Evolutionary conservation across 2,329 filamentous ascomycete genomes (phyloP).

Genomic region (Orbilia blumenaviensis): DNA sequence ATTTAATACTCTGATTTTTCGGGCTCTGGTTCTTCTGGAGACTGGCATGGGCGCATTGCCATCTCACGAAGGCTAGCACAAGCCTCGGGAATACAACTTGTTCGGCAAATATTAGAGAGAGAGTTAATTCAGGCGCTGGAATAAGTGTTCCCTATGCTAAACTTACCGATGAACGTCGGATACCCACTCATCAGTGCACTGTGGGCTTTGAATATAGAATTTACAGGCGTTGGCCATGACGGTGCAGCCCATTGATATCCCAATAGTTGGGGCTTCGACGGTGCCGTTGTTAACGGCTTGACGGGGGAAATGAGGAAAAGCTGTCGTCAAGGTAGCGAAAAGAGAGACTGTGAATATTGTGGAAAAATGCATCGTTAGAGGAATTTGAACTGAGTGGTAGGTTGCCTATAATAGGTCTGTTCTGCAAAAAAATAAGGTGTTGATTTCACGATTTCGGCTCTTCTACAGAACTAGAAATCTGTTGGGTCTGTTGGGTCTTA

Average conservation of each 20-base stretch:
- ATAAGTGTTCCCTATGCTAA: too few species aligned
- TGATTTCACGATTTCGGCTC: too few species aligned
- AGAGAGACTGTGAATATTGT: slow-evolving; percentile 5
- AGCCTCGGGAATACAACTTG: slow-evolving; percentile 29
- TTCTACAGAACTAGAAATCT: too few species aligned
- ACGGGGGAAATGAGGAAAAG: slow-evolving; percentile 24
- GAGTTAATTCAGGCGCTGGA: too few species aligned
- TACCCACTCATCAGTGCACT: slow-evolving; percentile 28
- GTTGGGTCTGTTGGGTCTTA: too few species aligned
- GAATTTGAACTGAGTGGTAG: too few species aligned
- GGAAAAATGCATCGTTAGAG: slow-evolving; percentile 1
- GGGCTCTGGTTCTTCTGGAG: neutral
- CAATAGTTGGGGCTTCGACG: slow-evolving; percentile 23
- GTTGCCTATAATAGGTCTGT: too few species aligned
- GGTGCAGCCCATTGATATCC: slow-evolving; percentile 26
- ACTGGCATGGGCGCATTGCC: slow-evolving; percentile 22
- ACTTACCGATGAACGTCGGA: slow-evolving; percentile 28
- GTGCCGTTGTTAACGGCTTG: slow-evolving; percentile 23
- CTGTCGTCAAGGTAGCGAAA: neutral
- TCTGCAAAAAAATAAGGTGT: too few species aligned
- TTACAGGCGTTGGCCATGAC: slow-evolving; percentile 31
- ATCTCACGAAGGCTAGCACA: slow-evolving; percentile 18
- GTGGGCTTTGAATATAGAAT: slow-evolving; percentile 24
- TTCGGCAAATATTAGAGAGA: too few species aligned
- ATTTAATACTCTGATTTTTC: too few species aligned